Percentiles rank a stretch among this genome's conserved stretches.
phyloP scores from a whole-genome alignment of 2,329 filamentous ascomycete species.

The Neonectria sp. region DNA sequence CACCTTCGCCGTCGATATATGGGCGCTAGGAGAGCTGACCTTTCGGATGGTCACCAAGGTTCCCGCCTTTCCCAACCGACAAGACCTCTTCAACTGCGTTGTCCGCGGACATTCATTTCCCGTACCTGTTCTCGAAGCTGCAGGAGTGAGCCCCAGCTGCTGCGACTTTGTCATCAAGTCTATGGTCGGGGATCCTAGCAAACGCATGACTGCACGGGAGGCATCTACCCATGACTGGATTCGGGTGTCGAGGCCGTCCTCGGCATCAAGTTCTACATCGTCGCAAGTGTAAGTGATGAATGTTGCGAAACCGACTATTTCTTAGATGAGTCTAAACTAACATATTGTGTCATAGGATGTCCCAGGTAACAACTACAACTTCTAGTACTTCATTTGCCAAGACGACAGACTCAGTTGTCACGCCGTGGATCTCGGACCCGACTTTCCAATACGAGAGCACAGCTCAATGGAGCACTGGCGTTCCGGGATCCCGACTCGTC shows the following conservation, averaged over 20 bases:
- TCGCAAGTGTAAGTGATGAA: background rate
- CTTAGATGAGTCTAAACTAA: background rate
- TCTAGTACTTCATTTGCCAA: background rate
- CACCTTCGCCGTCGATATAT: constrained; percentile 9
- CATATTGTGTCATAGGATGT: background rate
- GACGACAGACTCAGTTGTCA: background rate
- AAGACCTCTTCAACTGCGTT: background rate
- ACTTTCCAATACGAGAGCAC: background rate
- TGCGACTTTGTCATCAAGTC: background rate
- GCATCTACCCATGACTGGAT: background rate
- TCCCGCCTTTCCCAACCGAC: background rate
- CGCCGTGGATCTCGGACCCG: background rate
- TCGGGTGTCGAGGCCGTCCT: background rate
- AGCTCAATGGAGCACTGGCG: background rate
- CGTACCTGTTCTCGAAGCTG: background rate
- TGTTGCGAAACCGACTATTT: too few relatives aligned
- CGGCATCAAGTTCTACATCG: background rate
- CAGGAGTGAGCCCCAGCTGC: background rate
- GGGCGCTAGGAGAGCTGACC: constrained; percentile 5
- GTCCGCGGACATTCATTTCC: background rate
- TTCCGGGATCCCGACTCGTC: background rate
- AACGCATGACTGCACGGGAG: background rate
- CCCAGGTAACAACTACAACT: background rate
- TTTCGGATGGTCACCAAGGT: background rate
- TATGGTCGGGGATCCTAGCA: background rate